phyloP scores from a whole-genome alignment of 441 rosid genomes.

The Sinapis alba region DNA sequence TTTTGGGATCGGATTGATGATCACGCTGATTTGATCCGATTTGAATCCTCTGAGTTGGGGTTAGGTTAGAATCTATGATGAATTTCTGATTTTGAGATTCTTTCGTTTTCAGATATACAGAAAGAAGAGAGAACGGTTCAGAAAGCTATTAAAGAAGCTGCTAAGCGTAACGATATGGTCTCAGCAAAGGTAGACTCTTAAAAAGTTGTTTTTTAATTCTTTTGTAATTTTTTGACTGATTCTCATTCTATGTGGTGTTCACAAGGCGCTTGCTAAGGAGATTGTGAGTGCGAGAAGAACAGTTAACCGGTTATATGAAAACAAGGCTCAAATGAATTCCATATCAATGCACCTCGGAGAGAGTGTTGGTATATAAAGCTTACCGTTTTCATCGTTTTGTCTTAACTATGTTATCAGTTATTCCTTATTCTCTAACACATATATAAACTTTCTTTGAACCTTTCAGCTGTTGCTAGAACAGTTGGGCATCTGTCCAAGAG shows the following conservation, averaged over 20 bases:
- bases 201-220: neutral
- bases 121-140: constrained; percentile 87
- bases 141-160: constrained; percentile 89
- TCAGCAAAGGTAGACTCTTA: constrained; percentile 67
- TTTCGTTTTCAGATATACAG: constrained; percentile 67
- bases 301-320: constrained; percentile 81
- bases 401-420: neutral
- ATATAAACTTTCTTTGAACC: neutral
- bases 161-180: constrained; percentile 84
- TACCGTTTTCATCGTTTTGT: neutral
- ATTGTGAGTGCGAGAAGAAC: constrained; percentile 81
- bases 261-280: constrained; percentile 91
- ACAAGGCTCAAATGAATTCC: constrained; percentile 93
- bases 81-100: neutral
- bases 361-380: constrained; percentile 70
- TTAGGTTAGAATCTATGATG: neutral
- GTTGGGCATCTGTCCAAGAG: constrained; percentile 93
- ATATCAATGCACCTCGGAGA: constrained; percentile 97
- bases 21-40: constrained; percentile 2
- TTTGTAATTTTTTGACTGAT: constrained; percentile 5
- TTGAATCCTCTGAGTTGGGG: neutral
- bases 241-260: neutral
- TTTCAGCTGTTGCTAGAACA: constrained; percentile 87
- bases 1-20: constrained; percentile 12
- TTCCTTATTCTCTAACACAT: neutral